Evolutionary conservation across 441 rosid genomes (phyloP), one percentile per base, ranked within the genome.

Genomic region (Adansonia rubrostipa): DNA sequence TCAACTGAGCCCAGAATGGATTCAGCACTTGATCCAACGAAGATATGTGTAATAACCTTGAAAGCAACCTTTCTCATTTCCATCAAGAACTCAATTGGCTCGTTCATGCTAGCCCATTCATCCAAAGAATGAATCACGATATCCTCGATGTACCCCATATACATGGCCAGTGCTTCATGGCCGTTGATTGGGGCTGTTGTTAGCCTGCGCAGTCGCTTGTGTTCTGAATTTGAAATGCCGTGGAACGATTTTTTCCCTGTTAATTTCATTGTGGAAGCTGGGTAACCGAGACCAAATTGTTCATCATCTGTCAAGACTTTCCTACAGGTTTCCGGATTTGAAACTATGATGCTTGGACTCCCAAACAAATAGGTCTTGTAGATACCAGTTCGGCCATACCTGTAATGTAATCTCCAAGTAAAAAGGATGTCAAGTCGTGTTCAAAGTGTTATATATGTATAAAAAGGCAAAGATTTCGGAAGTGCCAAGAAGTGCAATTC

Each of bases 351-450:
- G 7, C 81, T 77, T 14, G 84, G 86, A 75, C 64, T 73, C 28
- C 82, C 81, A 47, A 83, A 86, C 74, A 83, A 73, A 76, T 77
- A 75, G 58, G 78, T 42, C 71, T 82, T 83, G 81, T 83, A 86
- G 8, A 86, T 78, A n/a, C 86, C 85, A 1, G 80, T 78, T 22
- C 65, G 68, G 42, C 86, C 86, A 5, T 69, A 77, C 45, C 88
- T 82, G 79, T 5, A 48, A 15, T 57, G 9, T 19, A 58, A 20
- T 8, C n/a, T 44, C 71, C 71, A 70, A 50, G 11, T 13, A 24
- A 53, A 71, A 51, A 1, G 47, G 42, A 71, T 1, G 24, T 71
- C 15, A 50, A 51, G 53, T 71, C 15, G 58, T 45, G 14, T 65
- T 65, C 33, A 56, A 17, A 6, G 61, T 56, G 22, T n/a, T 5